Conservation (phyloP, 257 asterid species). For the Lycium barbarum region DNA sequence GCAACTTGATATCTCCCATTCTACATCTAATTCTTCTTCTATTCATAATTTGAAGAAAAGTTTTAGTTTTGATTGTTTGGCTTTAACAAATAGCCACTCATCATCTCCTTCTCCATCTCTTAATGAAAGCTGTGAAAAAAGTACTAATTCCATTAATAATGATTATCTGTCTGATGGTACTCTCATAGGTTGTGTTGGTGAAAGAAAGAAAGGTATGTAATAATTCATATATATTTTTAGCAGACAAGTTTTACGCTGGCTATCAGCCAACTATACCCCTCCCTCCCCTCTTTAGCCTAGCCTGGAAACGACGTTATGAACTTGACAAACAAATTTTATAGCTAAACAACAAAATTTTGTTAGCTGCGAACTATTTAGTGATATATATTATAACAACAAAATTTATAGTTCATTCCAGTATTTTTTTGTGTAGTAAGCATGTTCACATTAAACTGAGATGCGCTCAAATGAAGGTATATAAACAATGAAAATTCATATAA, state of each 20-base stretch:
- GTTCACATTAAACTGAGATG: neutral
- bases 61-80: slow-evolving; percentile 28
- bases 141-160: slow-evolving; percentile 1
- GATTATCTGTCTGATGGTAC: slow-evolving; percentile 29
- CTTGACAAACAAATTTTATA: no score
- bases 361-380: neutral
- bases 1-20: slow-evolving; percentile 15
- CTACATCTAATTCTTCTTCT: slow-evolving; percentile 10
- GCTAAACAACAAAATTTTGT: neutral
- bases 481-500: neutral
- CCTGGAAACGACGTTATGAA: neutral
- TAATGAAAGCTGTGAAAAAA: slow-evolving; percentile 31
- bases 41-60: slow-evolving; percentile 26
- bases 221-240: neutral
- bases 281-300: neutral
- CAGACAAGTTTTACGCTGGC: neutral
- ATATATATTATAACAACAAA: no score
- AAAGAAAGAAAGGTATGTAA: slow-evolving; percentile 41
- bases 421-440: neutral
- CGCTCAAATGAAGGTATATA: neutral
- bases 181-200: slow-evolving; percentile 23
- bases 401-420: neutral
- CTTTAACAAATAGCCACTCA: slow-evolving; percentile 21
- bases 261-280: neutral
- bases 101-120: slow-evolving; percentile 17